Evolutionary conservation across 495 filamentous ascomycete species (phyloP), one percentile per base, ranked within the genome.

Genomic region (Symbiotaphrina buchneri): DNA sequence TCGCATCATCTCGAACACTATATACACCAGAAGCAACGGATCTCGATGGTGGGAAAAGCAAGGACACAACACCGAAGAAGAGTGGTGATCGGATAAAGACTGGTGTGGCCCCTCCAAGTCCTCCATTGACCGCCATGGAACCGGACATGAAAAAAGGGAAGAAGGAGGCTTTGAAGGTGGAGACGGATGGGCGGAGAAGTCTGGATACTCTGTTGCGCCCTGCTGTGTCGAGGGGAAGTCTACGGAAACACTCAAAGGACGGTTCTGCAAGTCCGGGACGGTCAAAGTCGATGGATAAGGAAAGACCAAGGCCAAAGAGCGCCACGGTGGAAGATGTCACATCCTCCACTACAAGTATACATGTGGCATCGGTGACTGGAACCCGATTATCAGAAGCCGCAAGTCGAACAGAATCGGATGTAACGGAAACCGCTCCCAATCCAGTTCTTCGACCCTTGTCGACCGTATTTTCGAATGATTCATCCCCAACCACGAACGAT

Each of bases 101-200:
- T 19, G 28, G 20, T 13, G 29, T 32, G n/a, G 51, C 59, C 20
- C 70, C 70, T 27, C 70, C 70, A 6, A 75, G 70, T 36, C 70
- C 70, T 3, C 70, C 70, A 0, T 52, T 74, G 40, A 73, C 66
- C 4, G 56, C 59, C 5, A 47, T 58, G 6, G 57, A 64, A 16
- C 56, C 61, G 30, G 52, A 56, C 2, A 27, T 39, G 22, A 58
- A 56, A 20, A 38, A 42, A 19, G 41, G 53, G 18, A 52, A 45
- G 35, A 50, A 59, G 21, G 58, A 54, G 17, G 35, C 38, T 3
- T 55, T 47, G 30, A 38, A 49, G 20, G 48, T 43, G 30, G 59
- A 52, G 23, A 34, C 45, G 20, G 50, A 41, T 31, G 52, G 53
- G 25, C 49, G 53, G 11, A 28, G 47, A 34, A 43, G 40, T 18